A percentile compares a stretch with the other conserved stretches of the same genome.
phyloP scores from a whole-genome alignment of 2,329 filamentous ascomycete species.

The Aureobasidium pullulans region DNA sequence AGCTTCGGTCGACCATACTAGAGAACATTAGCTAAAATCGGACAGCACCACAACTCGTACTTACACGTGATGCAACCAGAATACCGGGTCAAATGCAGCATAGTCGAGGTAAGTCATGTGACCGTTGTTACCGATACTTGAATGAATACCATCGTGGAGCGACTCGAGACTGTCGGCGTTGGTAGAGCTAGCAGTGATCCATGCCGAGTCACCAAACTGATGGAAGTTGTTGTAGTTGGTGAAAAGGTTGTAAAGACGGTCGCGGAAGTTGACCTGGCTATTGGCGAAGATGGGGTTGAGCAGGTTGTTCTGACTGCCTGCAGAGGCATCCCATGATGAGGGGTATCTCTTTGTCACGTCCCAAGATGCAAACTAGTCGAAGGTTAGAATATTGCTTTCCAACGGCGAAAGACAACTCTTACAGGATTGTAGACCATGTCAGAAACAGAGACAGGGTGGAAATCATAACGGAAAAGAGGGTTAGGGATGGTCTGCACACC shows the following conservation, averaged over 20 bases:
- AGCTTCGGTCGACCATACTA: constrained; percentile 62
- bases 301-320: constrained; percentile 52
- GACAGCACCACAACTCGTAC: constrained; percentile 15
- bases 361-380: constrained; percentile 50
- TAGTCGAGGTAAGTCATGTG: constrained; percentile 66
- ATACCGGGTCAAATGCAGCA: constrained; percentile 71
- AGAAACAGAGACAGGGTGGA: constrained; percentile 47
- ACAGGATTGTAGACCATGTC: constrained; percentile 56
- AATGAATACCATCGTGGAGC: constrained; percentile 43
- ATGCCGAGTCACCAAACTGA: constrained; percentile 62
- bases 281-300: constrained; percentile 48
- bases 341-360: constrained; percentile 54
- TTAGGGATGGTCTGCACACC: constrained; percentile 27
- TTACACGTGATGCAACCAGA: constrained; percentile 62
- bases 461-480: constrained; percentile 29
- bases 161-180: constrained; percentile 53
- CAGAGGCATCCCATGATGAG: constrained; percentile 32
- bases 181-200: constrained; percentile 36
- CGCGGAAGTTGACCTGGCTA: constrained; percentile 48
- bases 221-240: constrained; percentile 61
- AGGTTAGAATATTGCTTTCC: neutral
- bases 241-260: constrained; percentile 60
- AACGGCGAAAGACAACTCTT: constrained; percentile 26
- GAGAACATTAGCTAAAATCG: constrained; percentile 16
- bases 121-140: constrained; percentile 50